phyloP scores from a whole-genome alignment of 345 rosid species.

The sweet orange (Citrus sinensis) region DNA sequence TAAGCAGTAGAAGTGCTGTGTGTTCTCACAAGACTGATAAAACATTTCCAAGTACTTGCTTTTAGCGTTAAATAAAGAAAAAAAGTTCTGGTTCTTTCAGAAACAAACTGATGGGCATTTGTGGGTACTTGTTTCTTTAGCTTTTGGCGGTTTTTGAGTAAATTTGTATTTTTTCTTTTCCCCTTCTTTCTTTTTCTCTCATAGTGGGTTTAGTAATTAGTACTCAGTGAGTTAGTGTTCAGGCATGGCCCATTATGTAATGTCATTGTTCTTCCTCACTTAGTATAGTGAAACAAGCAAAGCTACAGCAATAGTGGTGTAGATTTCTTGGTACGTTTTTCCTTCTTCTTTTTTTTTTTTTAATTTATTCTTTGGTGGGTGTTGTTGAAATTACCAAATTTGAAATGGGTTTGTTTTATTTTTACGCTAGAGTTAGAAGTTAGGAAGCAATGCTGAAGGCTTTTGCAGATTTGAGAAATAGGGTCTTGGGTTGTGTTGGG shows the following conservation, averaged over 20 bases:
- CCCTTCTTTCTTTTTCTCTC: too few relatives aligned
- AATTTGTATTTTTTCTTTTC: constrained; percentile 3
- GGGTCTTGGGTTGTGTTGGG: constrained; percentile 36
- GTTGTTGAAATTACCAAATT: constrained; percentile 10
- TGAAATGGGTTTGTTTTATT: constrained; percentile 23
- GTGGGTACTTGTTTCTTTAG: constrained; percentile 8
- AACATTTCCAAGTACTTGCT: constrained; percentile 14
- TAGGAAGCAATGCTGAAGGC: constrained; percentile 3
- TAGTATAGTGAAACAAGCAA: neutral
- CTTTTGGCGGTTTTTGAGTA: constrained; percentile 1
- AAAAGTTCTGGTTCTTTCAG: neutral
- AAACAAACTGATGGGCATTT: constrained; percentile 5
- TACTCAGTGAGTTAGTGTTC: constrained; percentile 5
- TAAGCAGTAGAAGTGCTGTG: neutral
- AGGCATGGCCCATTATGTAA: constrained; percentile 17
- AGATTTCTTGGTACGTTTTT: constrained; percentile 13
- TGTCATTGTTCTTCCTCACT: constrained; percentile 4
- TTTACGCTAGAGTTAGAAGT: constrained; percentile 6
- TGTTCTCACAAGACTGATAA: neutral
- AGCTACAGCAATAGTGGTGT: neutral
- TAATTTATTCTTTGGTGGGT: neutral
- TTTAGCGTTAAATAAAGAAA: neutral
- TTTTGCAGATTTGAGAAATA: constrained; percentile 18
- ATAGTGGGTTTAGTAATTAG: constrained; percentile 9
- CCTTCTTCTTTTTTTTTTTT: constrained; percentile 4